phyloP scores from a whole-genome alignment of 805 yeast species.

The Wickerhamomyces rabaulensis region DNA sequence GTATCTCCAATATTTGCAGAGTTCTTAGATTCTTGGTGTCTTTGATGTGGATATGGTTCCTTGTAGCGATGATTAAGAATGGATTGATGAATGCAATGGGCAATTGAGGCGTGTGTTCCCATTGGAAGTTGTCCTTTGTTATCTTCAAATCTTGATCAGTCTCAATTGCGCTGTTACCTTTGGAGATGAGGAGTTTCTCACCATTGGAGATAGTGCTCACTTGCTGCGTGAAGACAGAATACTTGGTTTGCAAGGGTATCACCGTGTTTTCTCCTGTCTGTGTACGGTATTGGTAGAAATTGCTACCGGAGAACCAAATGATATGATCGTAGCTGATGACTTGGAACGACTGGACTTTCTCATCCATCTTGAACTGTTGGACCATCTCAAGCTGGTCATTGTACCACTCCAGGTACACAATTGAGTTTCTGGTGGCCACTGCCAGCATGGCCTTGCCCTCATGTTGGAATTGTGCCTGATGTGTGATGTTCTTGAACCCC shows the following conservation, averaged over 20 bases:
- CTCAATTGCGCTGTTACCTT: conserved; percentile 3
- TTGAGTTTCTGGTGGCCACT: conserved; percentile 13
- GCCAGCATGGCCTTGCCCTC: conserved; percentile 1
- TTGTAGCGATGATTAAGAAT: conserved; percentile 4
- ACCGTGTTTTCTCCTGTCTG: conserved; percentile 1
- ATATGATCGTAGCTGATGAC: conserved; percentile 10
- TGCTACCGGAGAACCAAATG: conserved; percentile 4
- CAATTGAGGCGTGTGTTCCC: conserved; percentile 6
- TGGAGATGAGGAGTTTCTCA: conserved; percentile 3
- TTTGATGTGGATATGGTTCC: conserved; percentile 31
- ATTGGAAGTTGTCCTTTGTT: conserved; percentile 1
- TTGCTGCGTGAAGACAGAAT: conserved; percentile 2
- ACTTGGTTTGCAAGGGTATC: conserved; percentile 1
- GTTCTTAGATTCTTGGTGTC: conserved; percentile 31
- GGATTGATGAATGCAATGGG: conserved; percentile 1
- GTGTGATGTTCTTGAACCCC: conserved; percentile 3
- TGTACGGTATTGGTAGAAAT: neutral
- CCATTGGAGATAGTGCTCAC: neutral
- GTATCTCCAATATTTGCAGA: conserved; percentile 29
- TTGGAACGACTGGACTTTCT: conserved; percentile 19
- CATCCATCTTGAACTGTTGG: conserved; percentile 23
- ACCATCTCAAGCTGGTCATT: conserved; percentile 23
- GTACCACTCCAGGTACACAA: conserved; percentile 9
- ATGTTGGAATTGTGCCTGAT: neutral
- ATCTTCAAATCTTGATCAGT: neutral